These are phyloP conservation scores for Phytophthora melonis DNA, from an alignment of 352 stramenopile genomes.

Conservation along the genomic window DNA sequence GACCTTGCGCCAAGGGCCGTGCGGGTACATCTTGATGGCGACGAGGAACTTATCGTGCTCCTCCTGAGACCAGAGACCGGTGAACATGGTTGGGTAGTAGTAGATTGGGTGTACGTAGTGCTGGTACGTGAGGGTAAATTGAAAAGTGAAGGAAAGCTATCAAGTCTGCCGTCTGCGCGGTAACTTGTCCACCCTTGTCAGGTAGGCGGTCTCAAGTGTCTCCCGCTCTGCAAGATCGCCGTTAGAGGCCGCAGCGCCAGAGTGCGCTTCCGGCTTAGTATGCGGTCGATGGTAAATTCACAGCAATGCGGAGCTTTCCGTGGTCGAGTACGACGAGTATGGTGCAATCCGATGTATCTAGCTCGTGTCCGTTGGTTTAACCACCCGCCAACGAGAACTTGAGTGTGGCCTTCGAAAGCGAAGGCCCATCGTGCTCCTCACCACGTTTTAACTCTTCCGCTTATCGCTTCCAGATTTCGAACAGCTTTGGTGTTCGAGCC, in stretches of 20 bases:
- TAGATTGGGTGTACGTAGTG: constrained; percentile 30
- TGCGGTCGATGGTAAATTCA: constrained; percentile 32
- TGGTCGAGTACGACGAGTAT: constrained; percentile 16
- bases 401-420: constrained; percentile 20
- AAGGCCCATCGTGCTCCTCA: not conserved
- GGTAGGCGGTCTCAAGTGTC: constrained; percentile 26
- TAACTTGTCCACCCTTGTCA: not conserved
- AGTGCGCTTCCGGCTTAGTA: constrained; percentile 19
- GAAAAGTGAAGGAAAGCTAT: constrained; percentile 22
- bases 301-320: constrained; percentile 18
- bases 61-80: constrained; percentile 61
- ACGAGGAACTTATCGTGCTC: constrained; percentile 72
- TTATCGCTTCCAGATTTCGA: constrained; percentile 19
- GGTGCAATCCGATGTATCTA: constrained; percentile 37
- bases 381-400: constrained; percentile 29
- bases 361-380: constrained; percentile 12
- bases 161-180: not conserved
- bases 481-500: not conserved
- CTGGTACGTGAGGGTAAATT: constrained; percentile 38
- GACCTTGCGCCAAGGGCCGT: constrained; percentile 64
- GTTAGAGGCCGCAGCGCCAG: constrained; percentile 23
- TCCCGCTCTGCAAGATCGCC: constrained; percentile 28
- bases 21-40: constrained; percentile 57
- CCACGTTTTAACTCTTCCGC: constrained; percentile 24
- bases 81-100: constrained; percentile 26